phyloP scores from a whole-genome alignment of 2,329 filamentous ascomycete species.

The Curvularia hawaiiensis region DNA sequence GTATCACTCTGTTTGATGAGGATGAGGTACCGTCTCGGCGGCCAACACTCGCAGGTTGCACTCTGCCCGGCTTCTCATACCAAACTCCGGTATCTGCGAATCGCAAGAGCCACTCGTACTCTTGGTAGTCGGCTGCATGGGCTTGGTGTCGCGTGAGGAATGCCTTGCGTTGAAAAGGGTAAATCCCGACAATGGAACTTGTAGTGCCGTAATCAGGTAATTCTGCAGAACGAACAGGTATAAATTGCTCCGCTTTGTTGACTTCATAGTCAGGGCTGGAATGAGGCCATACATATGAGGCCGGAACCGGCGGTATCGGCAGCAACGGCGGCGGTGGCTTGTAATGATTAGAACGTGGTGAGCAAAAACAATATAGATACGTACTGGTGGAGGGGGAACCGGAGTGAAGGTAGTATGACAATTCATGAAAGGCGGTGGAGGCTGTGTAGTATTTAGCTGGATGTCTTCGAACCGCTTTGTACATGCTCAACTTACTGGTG shows the following conservation, averaged over 20 bases:
- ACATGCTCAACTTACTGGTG: neutral
- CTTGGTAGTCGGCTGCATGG: conserved; percentile 32
- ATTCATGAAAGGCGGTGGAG: neutral
- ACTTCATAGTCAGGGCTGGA: conserved; percentile 14
- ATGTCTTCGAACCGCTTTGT: too few species aligned
- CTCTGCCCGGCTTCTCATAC: conserved; percentile 36
- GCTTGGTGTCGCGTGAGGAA: conserved; percentile 31
- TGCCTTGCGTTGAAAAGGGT: conserved; percentile 33
- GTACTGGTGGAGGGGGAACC: conserved; percentile 3
- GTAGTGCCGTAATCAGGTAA: conserved; percentile 19
- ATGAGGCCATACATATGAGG: neutral
- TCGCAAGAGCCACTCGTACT: conserved; percentile 38
- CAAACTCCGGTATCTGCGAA: conserved; percentile 33
- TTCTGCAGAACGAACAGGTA: conserved; percentile 29
- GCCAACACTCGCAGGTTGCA: conserved; percentile 20
- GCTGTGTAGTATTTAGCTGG: neutral
- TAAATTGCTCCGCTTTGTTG: conserved; percentile 23
- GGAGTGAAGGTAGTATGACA: neutral
- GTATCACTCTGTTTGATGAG: conserved; percentile 14
- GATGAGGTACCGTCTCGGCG: neutral
- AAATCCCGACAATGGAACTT: conserved; percentile 26
- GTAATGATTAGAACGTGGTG: neutral
- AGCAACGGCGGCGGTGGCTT: conserved; percentile 7
- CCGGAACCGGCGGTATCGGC: conserved; percentile 21
- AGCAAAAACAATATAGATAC: neutral